A percentile compares a stretch with the other conserved stretches of the same genome.
These are phyloP conservation scores for Lupinus albus DNA, from an alignment of 306 rosid species.

Conservation along the genomic window DNA sequence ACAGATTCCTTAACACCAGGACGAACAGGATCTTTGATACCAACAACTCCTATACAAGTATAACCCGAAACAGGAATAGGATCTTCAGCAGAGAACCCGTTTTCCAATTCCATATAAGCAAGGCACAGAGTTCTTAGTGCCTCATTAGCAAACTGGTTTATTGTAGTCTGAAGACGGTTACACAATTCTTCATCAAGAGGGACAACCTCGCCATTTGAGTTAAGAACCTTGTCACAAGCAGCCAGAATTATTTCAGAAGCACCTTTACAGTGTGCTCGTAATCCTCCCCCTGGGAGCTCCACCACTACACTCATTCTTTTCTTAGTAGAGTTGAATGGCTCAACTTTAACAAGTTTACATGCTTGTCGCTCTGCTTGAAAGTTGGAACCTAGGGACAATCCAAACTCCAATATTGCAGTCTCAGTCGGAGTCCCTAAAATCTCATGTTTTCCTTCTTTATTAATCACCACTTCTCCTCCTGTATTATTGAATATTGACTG, in stretches of 20 bases:
- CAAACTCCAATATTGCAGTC: slow-evolving; percentile 81
- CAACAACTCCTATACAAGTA: slow-evolving; percentile 86
- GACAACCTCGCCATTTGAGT: slow-evolving; percentile 72
- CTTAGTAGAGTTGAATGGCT: slow-evolving; percentile 93
- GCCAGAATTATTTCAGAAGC: slow-evolving; percentile 93
- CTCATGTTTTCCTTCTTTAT: slow-evolving; percentile 73
- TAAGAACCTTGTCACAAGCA: slow-evolving; percentile 79
- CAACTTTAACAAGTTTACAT: slow-evolving; percentile 71
- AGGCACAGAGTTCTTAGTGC: slow-evolving; percentile 95
- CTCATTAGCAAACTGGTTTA: slow-evolving; percentile 79
- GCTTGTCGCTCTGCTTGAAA: slow-evolving; percentile 71
- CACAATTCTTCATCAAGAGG: slow-evolving; percentile 73
- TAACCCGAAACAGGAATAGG: slow-evolving; percentile 81
- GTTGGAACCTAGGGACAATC: slow-evolving; percentile 81
- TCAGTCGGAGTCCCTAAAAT: slow-evolving; percentile 89
- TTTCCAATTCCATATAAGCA: slow-evolving; percentile 78
- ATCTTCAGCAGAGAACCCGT: slow-evolving; percentile 60
- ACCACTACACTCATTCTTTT: slow-evolving; percentile 86
- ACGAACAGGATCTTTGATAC: slow-evolving; percentile 97
- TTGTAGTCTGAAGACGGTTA: slow-evolving; percentile 61
- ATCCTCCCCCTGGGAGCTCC: slow-evolving; percentile 72
- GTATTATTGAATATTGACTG: slow-evolving; percentile 88
- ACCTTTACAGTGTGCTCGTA: slow-evolving; percentile 89
- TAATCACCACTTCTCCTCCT: slow-evolving; percentile 89
- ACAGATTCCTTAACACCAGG: slow-evolving; percentile 97